Percentiles rank a stretch among this genome's conserved stretches.
Conservation (phyloP, 768 basidiomycete species). For the Lactarius deliciosus region DNA sequence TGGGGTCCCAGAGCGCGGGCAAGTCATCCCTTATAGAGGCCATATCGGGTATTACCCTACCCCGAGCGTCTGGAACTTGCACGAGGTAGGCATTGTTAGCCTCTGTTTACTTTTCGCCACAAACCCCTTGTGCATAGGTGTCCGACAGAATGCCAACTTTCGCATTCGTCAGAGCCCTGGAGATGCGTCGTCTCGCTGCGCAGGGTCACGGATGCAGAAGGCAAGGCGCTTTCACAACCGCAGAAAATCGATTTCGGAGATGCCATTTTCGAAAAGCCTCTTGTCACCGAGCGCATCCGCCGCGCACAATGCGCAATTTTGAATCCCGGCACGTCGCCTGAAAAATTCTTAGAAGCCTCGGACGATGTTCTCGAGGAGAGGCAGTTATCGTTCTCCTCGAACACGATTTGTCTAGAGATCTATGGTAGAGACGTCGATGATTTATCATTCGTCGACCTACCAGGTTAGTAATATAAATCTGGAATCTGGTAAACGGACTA, state of each 20-base stretch:
- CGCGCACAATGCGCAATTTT: conserved; percentile 66
- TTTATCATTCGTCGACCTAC: conserved; percentile 44
- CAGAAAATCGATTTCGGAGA: conserved; percentile 33
- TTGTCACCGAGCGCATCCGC: conserved; percentile 66
- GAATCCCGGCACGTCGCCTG: conserved; percentile 44
- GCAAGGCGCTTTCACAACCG: conserved; percentile 37
- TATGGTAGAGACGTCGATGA: conserved; percentile 42
- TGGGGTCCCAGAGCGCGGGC: conserved; percentile 71
- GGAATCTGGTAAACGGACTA: neutral
- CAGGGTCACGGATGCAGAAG: conserved; percentile 33
- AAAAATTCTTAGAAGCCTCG: conserved; percentile 40
- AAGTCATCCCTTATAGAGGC: conserved; percentile 79
- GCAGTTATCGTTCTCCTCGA: conserved; percentile 39
- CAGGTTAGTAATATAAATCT: conserved; percentile 35
- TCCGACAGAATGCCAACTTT: conserved; percentile 40
- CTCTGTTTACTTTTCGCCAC: neutral
- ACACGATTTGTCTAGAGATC: conserved; percentile 41
- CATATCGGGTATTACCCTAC: conserved; percentile 69
- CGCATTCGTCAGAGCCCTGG: conserved; percentile 35
- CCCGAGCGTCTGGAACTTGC: conserved; percentile 70
- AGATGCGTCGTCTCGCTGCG: conserved; percentile 38
- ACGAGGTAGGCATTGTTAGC: conserved; percentile 49
- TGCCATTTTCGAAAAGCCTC: conserved; percentile 48
- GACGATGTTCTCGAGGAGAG: conserved; percentile 30
- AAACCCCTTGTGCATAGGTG: conserved; percentile 31